Base-by-base conservation (phyloP, 257 asterid genomes). In the Nicotiana attenuata region DNA sequence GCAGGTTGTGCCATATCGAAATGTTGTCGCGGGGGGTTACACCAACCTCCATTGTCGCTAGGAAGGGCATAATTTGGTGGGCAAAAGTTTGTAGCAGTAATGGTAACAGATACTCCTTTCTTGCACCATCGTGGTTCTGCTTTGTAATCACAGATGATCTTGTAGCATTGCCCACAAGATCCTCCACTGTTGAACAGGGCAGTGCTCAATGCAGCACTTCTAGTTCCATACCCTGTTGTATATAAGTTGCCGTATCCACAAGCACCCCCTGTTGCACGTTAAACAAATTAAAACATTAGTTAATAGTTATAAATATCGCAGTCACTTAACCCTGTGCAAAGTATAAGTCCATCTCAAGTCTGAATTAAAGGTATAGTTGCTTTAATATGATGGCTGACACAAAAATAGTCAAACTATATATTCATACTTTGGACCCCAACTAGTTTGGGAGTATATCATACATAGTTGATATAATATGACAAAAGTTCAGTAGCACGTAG, bases 1-100 rank as follows among this genome's bases (percentile, higher is more conserved):
- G 90, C 86, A 0, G 90, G 90, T 67, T 85, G 85, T 57, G 90
- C 90, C 90, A 87, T 87, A 85, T 87, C 90, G 14, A 87, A 87
- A 83, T 87, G 90, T 1, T 82, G 90, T 6, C 90, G 82, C 14
- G 90, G 90, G 5, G 90, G 87, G 63, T 87, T 88, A 81, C 89
- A 88, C 90, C 90, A 88, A 19, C 90, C 90, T 0, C 90, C 90
- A 9, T 83, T 82, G 82, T 88, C 24, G n/a, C 84, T 88, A 7
- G 90, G 88, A 52, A 85, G 87, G 31, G 52, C 89, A n/a, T 15
- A 50, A 68, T 88, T 85, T 38, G 90, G 90, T 5, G 90, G 90
- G 81, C 90, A 87, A 17, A 85, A 85, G 68, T 87, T 87, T 13
- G 90, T 88, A 8, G 90, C 89, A 0, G 89, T 88, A 28, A 88